phyloP scores from a whole-genome alignment of 2,329 filamentous ascomycete species.

The Aspergillus arachidicola region DNA sequence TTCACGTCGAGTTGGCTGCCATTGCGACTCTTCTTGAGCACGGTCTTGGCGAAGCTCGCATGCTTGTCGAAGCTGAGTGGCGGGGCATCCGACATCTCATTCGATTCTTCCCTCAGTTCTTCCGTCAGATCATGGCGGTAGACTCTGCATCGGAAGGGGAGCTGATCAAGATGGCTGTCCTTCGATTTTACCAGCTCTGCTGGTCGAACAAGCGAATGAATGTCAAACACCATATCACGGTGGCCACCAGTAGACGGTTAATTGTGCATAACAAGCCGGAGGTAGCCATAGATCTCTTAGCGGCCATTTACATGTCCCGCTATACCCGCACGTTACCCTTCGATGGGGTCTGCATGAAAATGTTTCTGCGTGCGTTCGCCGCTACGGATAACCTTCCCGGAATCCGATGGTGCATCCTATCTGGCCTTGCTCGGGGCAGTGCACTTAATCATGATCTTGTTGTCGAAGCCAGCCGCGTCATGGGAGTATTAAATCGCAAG shows the following conservation, averaged over 20 bases:
- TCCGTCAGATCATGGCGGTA: conserved; percentile 36
- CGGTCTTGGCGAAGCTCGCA: conserved; percentile 33
- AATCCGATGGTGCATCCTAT: conserved; percentile 44
- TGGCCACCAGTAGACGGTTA: conserved; percentile 30
- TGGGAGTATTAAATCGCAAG: conserved; percentile 22
- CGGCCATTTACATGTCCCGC: conserved; percentile 40
- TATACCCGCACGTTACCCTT: conserved; percentile 37
- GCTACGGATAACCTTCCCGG: conserved; percentile 34
- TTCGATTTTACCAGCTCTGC: conserved; percentile 44
- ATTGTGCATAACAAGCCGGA: conserved; percentile 28
- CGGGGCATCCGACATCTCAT: conserved; percentile 26
- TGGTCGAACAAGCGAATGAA: conserved; percentile 32
- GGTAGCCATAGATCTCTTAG: conserved; percentile 37
- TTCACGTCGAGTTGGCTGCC: conserved; percentile 41
- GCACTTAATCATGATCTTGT: conserved; percentile 35
- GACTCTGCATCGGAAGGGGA: conserved; percentile 26
- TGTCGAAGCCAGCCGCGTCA: conserved; percentile 34
- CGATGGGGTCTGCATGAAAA: conserved; percentile 41
- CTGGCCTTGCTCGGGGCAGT: conserved; percentile 37
- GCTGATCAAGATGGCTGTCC: conserved; percentile 38
- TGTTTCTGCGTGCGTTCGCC: conserved; percentile 40
- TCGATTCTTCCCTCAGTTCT: conserved; percentile 36
- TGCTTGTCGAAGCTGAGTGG: conserved; percentile 36
- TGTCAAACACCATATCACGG: conserved; percentile 41
- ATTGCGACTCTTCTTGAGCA: conserved; percentile 38